A percentile compares a stretch with the other conserved stretches of the same genome.
These are phyloP conservation scores for Pittosporum tobira DNA, from an alignment of 129 eudicot genomes.

Conservation along the genomic window DNA sequence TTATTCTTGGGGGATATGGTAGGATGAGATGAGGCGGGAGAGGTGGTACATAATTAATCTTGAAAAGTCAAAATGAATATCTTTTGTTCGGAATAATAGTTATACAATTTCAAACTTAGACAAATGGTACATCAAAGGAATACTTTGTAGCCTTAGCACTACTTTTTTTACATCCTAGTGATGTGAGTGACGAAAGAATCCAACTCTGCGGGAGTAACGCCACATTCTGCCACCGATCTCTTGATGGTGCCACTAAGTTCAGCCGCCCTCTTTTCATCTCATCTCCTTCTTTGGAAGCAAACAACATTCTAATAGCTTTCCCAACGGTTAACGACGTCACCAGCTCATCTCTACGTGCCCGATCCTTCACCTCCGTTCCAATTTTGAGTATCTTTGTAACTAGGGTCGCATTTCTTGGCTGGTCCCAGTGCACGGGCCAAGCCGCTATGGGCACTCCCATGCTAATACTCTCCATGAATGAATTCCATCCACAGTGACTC, in stretches of 20 bases:
- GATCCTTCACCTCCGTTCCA: slow-evolving; percentile 20
- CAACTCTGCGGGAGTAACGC: slow-evolving; percentile 22
- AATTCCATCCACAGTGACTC: too few relatives aligned
- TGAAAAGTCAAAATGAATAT: too few relatives aligned
- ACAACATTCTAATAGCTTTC: slow-evolving; percentile 16
- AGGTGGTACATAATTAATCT: too few relatives aligned
- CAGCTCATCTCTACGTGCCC: slow-evolving; percentile 18
- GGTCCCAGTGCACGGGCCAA: too few relatives aligned
- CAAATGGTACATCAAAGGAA: too few relatives aligned
- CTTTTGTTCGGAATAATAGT: too few relatives aligned
- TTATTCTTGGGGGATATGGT: too few relatives aligned
- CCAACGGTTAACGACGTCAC: slow-evolving; percentile 10
- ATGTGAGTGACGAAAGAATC: slow-evolving; percentile 26
- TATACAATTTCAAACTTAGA: too few relatives aligned
- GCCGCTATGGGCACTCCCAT: slow-evolving; percentile 40
- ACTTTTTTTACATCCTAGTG: too few relatives aligned
- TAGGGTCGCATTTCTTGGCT: too few relatives aligned
- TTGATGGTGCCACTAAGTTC: slow-evolving; percentile 21
- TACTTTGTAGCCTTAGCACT: too few relatives aligned
- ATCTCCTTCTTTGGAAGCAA: slow-evolving; percentile 30
- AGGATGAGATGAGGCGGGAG: too few relatives aligned
- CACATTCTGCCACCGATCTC: slow-evolving; percentile 26
- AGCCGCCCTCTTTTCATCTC: slow-evolving; percentile 22
- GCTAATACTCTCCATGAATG: slow-evolving; percentile 43
- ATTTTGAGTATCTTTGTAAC: slow-evolving; percentile 21